These are phyloP conservation scores for Plasmodium berghei DNA, from an alignment of 169 alveolate genomes.

Conservation along the genomic window DNA sequence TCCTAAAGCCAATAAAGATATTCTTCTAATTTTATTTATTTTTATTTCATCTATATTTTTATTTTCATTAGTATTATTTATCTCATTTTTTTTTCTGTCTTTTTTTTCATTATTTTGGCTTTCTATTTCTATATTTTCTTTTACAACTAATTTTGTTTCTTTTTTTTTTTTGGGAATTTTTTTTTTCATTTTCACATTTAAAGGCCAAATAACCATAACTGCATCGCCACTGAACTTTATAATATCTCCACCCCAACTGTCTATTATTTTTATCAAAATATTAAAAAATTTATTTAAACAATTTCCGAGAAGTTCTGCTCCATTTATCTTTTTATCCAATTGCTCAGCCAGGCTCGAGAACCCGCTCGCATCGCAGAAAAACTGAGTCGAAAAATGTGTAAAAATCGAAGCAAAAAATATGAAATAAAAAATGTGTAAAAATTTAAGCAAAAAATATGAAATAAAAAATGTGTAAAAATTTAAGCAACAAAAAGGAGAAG, in stretches of 20 bases:
- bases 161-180: neutral
- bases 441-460: no score
- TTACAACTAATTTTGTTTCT: neutral
- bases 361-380: constrained; percentile 89
- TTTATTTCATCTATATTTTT: neutral
- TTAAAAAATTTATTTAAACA: constrained; percentile 87
- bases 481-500: no score
- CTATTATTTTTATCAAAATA: constrained; percentile 85
- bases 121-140: neutral
- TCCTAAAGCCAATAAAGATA: constrained; percentile 80
- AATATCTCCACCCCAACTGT: constrained; percentile 91
- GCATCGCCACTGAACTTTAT: constrained; percentile 93
- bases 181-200: constrained; percentile 5
- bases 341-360: constrained; percentile 88
- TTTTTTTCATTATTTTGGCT: neutral
- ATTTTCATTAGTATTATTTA: neutral
- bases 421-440: no score
- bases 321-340: constrained; percentile 83
- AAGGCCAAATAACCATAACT: constrained; percentile 89
- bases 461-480: no score
- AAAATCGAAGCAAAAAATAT: no score
- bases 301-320: constrained; percentile 87
- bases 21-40: constrained; percentile 33
- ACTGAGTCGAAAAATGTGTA: neutral
- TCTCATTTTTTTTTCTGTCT: neutral